Evolutionary conservation across 2,329 filamentous ascomycete genomes (phyloP).

Genomic region (Colletotrichum costaricense): DNA sequence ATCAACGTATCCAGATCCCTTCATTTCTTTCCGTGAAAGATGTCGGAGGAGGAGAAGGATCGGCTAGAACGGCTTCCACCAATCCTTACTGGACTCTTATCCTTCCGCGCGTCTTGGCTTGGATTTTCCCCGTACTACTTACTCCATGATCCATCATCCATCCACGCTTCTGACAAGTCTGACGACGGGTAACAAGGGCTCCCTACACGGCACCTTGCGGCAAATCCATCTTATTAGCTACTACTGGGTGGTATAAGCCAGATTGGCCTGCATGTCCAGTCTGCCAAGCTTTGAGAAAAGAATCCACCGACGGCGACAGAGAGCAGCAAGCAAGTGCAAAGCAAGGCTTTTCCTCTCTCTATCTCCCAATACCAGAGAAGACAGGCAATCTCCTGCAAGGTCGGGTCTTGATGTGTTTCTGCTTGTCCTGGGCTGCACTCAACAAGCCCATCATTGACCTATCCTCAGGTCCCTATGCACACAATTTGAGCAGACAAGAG

Average conservation of each 20-base stretch:
- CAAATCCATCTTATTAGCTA: not conserved
- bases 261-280: not conserved
- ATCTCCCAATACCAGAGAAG: not conserved
- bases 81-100: slow-evolving; percentile 1
- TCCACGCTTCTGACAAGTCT: slow-evolving; percentile 15
- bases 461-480: not conserved
- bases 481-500: not conserved
- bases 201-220: slow-evolving; percentile 2
- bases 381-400: slow-evolving; percentile 15
- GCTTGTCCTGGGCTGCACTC: not conserved
- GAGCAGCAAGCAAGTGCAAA: not conserved
- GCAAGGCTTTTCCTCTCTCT: not conserved
- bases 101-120: not conserved
- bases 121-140: not conserved
- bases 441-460: not conserved
- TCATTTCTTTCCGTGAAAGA: slow-evolving; percentile 18
- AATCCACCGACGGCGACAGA: slow-evolving; percentile 21
- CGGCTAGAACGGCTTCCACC: slow-evolving; percentile 22
- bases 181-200: slow-evolving; percentile 1
- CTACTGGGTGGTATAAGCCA: not conserved
- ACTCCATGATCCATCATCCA: not conserved
- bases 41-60: not conserved
- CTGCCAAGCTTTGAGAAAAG: not conserved
- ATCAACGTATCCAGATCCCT: slow-evolving; percentile 22
- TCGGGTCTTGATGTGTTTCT: slow-evolving; percentile 14